A percentile compares a stretch with the other conserved stretches of the same genome.
Conservation (phyloP, 768 basidiomycete species). For the Boletus barrowsii region DNA sequence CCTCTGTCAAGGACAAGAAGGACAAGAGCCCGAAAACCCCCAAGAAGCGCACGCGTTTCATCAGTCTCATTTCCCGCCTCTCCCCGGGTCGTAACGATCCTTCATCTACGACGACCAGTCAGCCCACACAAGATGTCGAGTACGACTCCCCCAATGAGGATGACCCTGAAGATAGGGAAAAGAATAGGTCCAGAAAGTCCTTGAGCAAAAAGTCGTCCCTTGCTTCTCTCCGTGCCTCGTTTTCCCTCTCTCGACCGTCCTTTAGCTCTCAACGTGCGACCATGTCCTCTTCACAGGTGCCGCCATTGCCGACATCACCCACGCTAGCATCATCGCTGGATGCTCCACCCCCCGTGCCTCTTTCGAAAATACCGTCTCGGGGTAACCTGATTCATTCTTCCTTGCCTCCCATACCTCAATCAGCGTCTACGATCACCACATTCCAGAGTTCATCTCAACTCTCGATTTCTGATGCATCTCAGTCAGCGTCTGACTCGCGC, state of each 20-base stretch:
- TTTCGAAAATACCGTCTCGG: constrained; percentile 25
- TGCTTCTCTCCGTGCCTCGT: constrained; percentile 30
- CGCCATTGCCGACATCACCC: constrained; percentile 28
- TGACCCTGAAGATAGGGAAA: constrained; percentile 19
- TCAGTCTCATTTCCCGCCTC: constrained; percentile 31
- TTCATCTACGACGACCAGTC: constrained; percentile 4
- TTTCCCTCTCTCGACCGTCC: constrained; percentile 29
- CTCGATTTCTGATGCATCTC: constrained; percentile 15
- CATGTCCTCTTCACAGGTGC: constrained; percentile 16
- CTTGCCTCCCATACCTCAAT: constrained; percentile 30
- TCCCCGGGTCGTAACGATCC: constrained; percentile 29
- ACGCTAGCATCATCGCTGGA: constrained; percentile 11
- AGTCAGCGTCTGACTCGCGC: constrained; percentile 20
- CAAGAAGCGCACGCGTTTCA: constrained; percentile 31
- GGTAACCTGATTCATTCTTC: constrained; percentile 2
- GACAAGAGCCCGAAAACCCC: constrained; percentile 24
- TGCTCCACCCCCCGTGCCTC: not conserved
- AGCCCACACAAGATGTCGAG: constrained; percentile 6
- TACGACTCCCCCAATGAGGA: constrained; percentile 24
- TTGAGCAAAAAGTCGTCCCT: constrained; percentile 30
- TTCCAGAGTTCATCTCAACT: constrained; percentile 22
- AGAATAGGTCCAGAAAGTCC: constrained; percentile 13
- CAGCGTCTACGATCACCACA: constrained; percentile 26
- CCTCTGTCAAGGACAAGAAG: constrained; percentile 18
- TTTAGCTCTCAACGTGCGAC: constrained; percentile 28